Conservation (phyloP, 108 stramenopile species). For the Cyclostephanos invisitatus region DNA sequence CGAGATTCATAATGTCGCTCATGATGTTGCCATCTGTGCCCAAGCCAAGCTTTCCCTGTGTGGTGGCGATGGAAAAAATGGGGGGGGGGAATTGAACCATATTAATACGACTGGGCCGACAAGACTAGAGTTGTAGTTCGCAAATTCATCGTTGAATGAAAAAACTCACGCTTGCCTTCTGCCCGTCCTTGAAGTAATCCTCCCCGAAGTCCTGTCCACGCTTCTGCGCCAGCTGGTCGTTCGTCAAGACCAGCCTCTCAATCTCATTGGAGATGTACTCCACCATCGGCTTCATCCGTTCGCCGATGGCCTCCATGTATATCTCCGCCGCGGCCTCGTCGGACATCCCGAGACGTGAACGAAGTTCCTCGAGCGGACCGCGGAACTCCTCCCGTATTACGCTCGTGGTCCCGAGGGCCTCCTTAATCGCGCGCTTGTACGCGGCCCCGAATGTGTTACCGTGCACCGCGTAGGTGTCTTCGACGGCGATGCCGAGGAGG, state of each 20-base stretch:
- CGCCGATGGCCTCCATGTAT: constrained; percentile 72
- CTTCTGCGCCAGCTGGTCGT: constrained; percentile 72
- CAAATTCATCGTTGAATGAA: background rate
- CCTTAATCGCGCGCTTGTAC: constrained; percentile 79
- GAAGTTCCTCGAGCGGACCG: constrained; percentile 65
- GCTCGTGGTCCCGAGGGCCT: constrained; percentile 86
- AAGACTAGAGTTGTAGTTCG: too few species aligned
- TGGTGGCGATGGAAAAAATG: background rate
- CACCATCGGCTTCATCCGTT: constrained; percentile 80
- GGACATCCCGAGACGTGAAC: constrained; percentile 70
- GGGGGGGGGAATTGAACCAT: background rate
- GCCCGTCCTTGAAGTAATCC: constrained; percentile 82
- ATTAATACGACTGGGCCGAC: background rate
- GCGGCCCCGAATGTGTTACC: constrained; percentile 66
- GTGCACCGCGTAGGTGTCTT: constrained; percentile 61
- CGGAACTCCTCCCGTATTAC: constrained; percentile 81
- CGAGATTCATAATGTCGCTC: constrained; percentile 85
- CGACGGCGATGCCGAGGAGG: constrained; percentile 55
- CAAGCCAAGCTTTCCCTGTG: constrained; percentile 76
- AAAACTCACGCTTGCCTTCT: constrained; percentile 61
- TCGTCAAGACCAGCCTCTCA: constrained; percentile 75
- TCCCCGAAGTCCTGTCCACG: constrained; percentile 81
- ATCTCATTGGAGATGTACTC: constrained; percentile 80
- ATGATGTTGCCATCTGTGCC: constrained; percentile 87
- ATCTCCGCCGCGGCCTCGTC: constrained; percentile 66